phyloP scores from a whole-genome alignment of 306 rosid species.

The Oxytropis ochrocephala region DNA sequence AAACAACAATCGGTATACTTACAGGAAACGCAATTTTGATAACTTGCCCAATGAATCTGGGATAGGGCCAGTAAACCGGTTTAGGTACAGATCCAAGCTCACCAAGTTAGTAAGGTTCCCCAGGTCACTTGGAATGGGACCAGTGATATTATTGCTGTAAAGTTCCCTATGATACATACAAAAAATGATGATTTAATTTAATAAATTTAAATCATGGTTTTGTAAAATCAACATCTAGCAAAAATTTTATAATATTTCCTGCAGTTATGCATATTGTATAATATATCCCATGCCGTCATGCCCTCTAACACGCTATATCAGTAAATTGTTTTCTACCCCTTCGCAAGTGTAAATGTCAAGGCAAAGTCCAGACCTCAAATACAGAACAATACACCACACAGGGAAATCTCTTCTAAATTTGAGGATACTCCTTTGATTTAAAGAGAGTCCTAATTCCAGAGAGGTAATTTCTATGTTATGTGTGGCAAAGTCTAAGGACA shows the following conservation, averaged over 20 bases:
- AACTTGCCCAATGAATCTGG: conserved; percentile 92
- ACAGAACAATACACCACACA: neutral
- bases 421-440: neutral
- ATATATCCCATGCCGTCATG: too few relatives aligned
- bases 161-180: conserved; percentile 60
- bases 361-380: neutral
- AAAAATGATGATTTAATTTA: neutral
- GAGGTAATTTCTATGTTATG: neutral
- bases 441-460: neutral
- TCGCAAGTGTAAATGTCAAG: neutral
- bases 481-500: neutral
- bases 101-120: conserved; percentile 98
- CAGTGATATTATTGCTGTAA: conserved; percentile 92
- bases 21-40: conserved; percentile 95
- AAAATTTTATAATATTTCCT: neutral
- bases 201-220: neutral
- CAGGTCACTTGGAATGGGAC: conserved; percentile 84
- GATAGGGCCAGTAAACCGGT: conserved; percentile 76
- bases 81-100: conserved; percentile 98
- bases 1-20: conserved; percentile 36
- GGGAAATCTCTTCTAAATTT: neutral
- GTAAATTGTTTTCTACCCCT: too few relatives aligned
- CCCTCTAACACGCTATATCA: too few relatives aligned
- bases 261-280: neutral
- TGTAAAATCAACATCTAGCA: neutral